Percentiles rank a stretch among this genome's conserved stretches.
Conservation (phyloP, 1,139 yeast species). For the Lodderomyces parapsilosis region DNA sequence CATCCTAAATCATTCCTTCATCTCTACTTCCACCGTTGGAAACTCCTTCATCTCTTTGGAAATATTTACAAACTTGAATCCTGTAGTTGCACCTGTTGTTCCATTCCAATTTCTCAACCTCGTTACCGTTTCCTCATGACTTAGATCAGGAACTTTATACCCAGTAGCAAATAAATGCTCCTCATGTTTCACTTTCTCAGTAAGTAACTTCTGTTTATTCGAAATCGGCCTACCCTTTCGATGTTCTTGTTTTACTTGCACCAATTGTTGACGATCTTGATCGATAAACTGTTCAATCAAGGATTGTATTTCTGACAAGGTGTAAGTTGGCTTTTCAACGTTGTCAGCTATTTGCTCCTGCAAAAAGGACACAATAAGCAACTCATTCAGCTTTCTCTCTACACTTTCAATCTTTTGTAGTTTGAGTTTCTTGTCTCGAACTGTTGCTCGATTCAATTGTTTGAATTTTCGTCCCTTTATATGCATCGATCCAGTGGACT, state of each 20-base stretch:
- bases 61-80: slow-evolving; percentile 47
- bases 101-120: slow-evolving; percentile 76
- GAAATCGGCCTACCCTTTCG: slow-evolving; percentile 88
- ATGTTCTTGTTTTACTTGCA: slow-evolving; percentile 55
- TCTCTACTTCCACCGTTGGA: slow-evolving; percentile 27
- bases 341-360: slow-evolving; percentile 59
- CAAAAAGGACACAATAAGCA: slow-evolving; percentile 56
- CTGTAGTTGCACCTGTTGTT: slow-evolving; percentile 73
- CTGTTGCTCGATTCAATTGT: slow-evolving; percentile 79
- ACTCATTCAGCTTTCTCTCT: slow-evolving; percentile 61
- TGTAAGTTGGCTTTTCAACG: slow-evolving; percentile 39
- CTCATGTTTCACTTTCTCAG: slow-evolving; percentile 62
- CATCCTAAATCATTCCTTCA: slow-evolving; percentile 14
- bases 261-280: slow-evolving; percentile 73
- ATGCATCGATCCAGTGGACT: slow-evolving; percentile 66
- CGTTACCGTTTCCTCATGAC: slow-evolving; percentile 58
- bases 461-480: slow-evolving; percentile 88
- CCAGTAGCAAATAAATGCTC: slow-evolving; percentile 65
- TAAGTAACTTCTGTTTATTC: slow-evolving; percentile 64
- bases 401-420: slow-evolving; percentile 54
- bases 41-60: slow-evolving; percentile 31
- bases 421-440: slow-evolving; percentile 71
- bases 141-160: slow-evolving; percentile 69
- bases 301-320: slow-evolving; percentile 55
- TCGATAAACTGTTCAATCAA: slow-evolving; percentile 63